Evolutionary conservation across 768 basidiomycete genomes (phyloP).

Genomic region (Roridomyces roridus): DNA sequence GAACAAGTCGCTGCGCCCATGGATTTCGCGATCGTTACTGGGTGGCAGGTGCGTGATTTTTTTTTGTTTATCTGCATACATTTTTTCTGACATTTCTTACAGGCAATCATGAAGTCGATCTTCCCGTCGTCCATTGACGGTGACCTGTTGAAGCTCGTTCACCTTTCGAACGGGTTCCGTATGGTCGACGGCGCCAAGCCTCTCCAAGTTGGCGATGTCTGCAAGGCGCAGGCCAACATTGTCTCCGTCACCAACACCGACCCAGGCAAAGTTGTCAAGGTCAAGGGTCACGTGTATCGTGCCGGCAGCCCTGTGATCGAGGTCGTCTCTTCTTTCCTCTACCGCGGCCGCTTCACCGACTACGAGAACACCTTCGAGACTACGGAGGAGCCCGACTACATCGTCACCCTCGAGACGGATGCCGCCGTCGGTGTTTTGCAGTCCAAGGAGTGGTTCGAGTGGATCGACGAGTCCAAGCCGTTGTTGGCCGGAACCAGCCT

Average conservation of each 20-base stretch:
- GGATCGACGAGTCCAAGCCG: constrained; percentile 84
- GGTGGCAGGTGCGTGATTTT: constrained; percentile 84
- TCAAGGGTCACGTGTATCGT: constrained; percentile 84
- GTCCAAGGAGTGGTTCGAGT: constrained; percentile 98
- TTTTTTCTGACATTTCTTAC: constrained; percentile 14
- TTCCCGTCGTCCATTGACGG: constrained; percentile 94
- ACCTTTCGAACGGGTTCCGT: constrained; percentile 96
- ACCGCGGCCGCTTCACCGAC: constrained; percentile 93
- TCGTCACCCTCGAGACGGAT: constrained; percentile 75
- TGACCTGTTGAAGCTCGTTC: constrained; percentile 93
- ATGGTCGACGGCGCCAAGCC: constrained; percentile 79
- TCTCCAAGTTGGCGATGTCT: constrained; percentile 85
- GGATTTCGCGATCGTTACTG: constrained; percentile 98
- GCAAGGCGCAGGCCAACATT: constrained; percentile 88
- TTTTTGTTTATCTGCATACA: not conserved
- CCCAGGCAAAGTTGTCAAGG: constrained; percentile 92
- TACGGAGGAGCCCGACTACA: constrained; percentile 87
- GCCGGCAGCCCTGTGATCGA: constrained; percentile 85
- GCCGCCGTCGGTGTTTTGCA: constrained; percentile 89
- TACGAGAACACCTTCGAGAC: constrained; percentile 97
- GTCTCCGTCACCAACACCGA: constrained; percentile 89
- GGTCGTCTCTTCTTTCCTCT: constrained; percentile 94
- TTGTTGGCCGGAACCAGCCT: constrained; percentile 82
- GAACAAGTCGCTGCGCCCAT: constrained; percentile 86
- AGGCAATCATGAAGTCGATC: constrained; percentile 99